Conservation (phyloP, 2,329 filamentous ascomycete species). For the Aureobasidium sp. region DNA sequence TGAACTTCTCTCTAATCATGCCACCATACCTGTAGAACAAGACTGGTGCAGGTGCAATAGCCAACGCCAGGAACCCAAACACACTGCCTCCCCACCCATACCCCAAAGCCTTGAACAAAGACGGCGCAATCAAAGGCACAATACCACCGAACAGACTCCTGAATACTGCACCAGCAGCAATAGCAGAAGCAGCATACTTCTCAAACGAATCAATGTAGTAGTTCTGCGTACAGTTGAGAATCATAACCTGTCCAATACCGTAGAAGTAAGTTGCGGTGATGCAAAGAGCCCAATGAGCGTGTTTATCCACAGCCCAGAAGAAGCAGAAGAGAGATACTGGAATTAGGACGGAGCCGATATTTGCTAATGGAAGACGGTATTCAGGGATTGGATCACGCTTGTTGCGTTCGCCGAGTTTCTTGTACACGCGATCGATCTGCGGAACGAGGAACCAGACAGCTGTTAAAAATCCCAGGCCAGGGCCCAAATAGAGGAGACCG, state of each 20-base stretch:
- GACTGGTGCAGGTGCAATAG: conserved; percentile 40
- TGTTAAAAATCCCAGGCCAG: conserved; percentile 35
- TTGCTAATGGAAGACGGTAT: conserved; percentile 37
- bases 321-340: conserved; percentile 36
- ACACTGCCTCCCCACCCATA: conserved; percentile 43
- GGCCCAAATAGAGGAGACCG: conserved; percentile 37
- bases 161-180: conserved; percentile 42
- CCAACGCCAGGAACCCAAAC: conserved; percentile 37
- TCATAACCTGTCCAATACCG: conserved; percentile 44
- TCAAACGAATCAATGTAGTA: conserved; percentile 47
- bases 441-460: conserved; percentile 39
- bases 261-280: conserved; percentile 39
- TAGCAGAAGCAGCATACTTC: conserved; percentile 41
- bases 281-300: conserved; percentile 33
- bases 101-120: conserved; percentile 35
- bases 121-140: conserved; percentile 37
- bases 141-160: conserved; percentile 38
- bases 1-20: conserved; percentile 37
- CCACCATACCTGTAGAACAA: conserved; percentile 42
- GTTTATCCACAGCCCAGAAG: conserved; percentile 35
- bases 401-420: conserved; percentile 32
- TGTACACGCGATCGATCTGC: conserved; percentile 40
- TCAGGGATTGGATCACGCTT: conserved; percentile 33
- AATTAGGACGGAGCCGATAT: conserved; percentile 36
- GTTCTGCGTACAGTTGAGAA: conserved; percentile 45